These are phyloP conservation scores for Cryptococcus jaspeensis DNA, from an alignment of 1,284 basidiomycete genomes.

Conservation along the genomic window DNA sequence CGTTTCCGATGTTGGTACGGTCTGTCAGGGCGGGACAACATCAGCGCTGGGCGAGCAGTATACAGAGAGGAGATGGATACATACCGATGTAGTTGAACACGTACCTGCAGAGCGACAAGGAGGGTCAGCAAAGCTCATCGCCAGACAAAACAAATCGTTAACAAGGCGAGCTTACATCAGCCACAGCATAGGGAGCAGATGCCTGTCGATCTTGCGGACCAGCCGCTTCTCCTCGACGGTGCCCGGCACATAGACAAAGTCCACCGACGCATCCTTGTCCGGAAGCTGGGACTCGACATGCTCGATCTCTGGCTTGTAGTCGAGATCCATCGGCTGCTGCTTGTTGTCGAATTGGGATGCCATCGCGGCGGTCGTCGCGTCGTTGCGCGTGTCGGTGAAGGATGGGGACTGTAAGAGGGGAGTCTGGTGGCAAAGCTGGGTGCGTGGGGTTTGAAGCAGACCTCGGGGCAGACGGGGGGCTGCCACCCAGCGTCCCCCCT, in stretches of 20 bases:
- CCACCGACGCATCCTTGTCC: not conserved
- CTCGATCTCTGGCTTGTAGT: conserved; percentile 10
- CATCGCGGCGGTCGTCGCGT: no score
- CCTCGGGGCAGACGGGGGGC: no score
- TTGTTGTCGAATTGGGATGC: not conserved
- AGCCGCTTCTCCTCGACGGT: conserved; percentile 45
- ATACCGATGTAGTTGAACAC: conserved; percentile 19
- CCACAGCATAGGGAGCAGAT: conserved; percentile 48
- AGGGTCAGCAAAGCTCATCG: no score
- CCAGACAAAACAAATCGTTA: no score
- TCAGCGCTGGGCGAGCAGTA: no score
- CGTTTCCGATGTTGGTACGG: conserved; percentile 51
- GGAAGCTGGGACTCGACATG: conserved; percentile 8
- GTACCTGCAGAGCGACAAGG: conserved; percentile 14
- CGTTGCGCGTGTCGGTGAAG: no score
- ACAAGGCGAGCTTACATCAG: conserved; percentile 29
- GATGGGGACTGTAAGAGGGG: no score
- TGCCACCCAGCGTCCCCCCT: no score
- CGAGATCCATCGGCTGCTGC: not conserved
- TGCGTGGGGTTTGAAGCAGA: not conserved
- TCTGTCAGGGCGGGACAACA: conserved; percentile 25
- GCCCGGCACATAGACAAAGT: conserved; percentile 31
- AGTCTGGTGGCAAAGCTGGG: not conserved
- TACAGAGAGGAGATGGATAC: not conserved
- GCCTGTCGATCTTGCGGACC: conserved; percentile 49